Evolutionary conservation across 2,329 filamentous ascomycete genomes (phyloP).

Genomic region (Diaporthe velutina): DNA sequence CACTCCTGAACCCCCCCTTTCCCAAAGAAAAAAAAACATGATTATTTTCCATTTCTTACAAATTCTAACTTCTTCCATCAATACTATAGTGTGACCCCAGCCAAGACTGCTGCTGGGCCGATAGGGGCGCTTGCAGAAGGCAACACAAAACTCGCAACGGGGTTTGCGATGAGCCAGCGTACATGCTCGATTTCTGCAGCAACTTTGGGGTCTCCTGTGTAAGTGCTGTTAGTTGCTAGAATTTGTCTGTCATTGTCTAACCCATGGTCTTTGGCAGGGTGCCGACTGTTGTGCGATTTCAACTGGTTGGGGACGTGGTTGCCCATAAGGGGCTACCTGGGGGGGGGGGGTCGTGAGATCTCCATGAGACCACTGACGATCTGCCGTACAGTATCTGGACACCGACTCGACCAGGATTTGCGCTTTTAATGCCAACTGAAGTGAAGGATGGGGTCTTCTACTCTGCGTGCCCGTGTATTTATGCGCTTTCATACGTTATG

Average conservation of each 20-base stretch:
- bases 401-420: not conserved
- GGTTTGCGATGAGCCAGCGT: not conserved
- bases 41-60: not conserved
- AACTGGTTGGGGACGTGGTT: not conserved
- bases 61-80: not conserved
- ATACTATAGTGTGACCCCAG: slow-evolving; percentile 1
- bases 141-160: slow-evolving; percentile 6
- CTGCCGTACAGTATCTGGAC: not conserved
- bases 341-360: not conserved
- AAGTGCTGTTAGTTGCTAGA: not conserved
- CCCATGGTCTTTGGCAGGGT: not conserved
- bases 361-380: not conserved
- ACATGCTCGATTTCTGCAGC: not conserved
- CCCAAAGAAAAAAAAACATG: not conserved
- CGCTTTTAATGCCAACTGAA: not conserved
- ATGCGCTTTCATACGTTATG: not conserved
- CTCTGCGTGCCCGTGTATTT: not conserved
- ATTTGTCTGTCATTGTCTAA: not conserved
- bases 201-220: not conserved
- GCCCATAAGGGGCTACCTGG: not conserved
- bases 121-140: not conserved
- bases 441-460: not conserved
- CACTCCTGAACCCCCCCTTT: no score
- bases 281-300: slow-evolving; percentile 9
- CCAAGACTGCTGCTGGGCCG: slow-evolving; percentile 13